phyloP scores from a whole-genome alignment of 2,329 filamentous ascomycete species.

The Sclerotinia subarctica region DNA sequence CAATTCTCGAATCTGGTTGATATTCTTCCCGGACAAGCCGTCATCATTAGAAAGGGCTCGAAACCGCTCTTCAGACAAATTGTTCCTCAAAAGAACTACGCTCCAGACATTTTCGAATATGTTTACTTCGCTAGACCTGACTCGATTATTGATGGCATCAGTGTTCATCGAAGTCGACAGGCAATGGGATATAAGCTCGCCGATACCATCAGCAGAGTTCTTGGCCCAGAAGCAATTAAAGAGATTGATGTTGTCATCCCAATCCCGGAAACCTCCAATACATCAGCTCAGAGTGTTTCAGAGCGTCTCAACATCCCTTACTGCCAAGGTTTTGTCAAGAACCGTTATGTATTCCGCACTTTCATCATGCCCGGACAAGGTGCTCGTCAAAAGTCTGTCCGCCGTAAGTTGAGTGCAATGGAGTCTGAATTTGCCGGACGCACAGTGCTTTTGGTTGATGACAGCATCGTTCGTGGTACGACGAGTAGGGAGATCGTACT shows the following conservation, averaged over 20 bases:
- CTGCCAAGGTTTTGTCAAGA: conserved; percentile 82
- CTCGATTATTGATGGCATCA: conserved; percentile 81
- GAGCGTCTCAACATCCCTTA: conserved; percentile 72
- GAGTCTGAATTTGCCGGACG: conserved; percentile 77
- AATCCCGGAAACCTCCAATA: conserved; percentile 80
- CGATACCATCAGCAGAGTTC: conserved; percentile 62
- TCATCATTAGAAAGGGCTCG: conserved; percentile 77
- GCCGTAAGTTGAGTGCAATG: conserved; percentile 86
- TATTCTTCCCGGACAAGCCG: conserved; percentile 78
- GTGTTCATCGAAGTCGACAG: conserved; percentile 76
- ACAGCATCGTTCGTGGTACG: conserved; percentile 84
- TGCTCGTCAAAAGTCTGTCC: conserved; percentile 77
- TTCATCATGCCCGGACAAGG: conserved; percentile 85
- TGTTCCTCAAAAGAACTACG: conserved; percentile 63
- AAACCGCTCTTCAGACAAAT: conserved; percentile 74
- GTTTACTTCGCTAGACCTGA: conserved; percentile 87
- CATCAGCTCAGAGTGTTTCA: conserved; percentile 74
- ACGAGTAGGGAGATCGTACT: conserved; percentile 74
- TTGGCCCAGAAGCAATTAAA: conserved; percentile 66
- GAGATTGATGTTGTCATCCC: conserved; percentile 84
- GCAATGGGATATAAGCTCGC: conserved; percentile 85
- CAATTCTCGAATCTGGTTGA: conserved; percentile 75
- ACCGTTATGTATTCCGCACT: conserved; percentile 82
- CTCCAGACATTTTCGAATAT: conserved; percentile 83
- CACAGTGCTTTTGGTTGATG: conserved; percentile 81